Conservation (phyloP, 140 eudicot genomes). For the Anethum foeniculum region DNA sequence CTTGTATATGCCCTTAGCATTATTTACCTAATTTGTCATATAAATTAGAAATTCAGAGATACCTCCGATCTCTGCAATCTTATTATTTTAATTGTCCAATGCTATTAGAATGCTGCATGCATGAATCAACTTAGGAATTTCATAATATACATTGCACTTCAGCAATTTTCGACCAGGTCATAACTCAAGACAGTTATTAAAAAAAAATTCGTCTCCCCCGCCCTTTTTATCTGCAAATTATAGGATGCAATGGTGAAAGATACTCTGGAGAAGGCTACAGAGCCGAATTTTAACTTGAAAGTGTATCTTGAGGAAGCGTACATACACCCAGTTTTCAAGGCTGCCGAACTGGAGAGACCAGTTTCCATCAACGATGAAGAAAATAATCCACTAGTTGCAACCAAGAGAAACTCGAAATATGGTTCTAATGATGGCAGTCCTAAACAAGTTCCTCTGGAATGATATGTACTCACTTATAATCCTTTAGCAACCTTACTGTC, state of each 20-base stretch:
- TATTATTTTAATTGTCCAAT: background rate
- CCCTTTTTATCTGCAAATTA: background rate
- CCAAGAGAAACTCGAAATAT: conserved; percentile 49
- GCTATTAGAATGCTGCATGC: background rate
- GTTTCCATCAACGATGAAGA: conserved; percentile 44
- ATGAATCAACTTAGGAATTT: background rate
- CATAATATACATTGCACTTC: background rate
- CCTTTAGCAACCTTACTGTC: background rate
- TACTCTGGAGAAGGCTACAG: conserved; percentile 74
- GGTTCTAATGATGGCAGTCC: conserved; percentile 28
- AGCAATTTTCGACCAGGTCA: background rate
- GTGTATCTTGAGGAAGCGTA: conserved; percentile 70
- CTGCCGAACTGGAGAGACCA: conserved; percentile 35
- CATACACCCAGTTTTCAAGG: conserved; percentile 73
- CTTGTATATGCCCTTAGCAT: background rate
- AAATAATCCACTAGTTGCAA: conserved; percentile 52
- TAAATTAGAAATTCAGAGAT: background rate
- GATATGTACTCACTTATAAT: background rate
- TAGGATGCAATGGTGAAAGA: conserved; percentile 91
- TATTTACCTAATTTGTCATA: no score
- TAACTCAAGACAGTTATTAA: background rate
- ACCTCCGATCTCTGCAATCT: background rate
- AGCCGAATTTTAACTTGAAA: conserved; percentile 65
- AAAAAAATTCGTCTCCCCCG: no score
- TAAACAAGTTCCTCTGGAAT: background rate